Evolutionary conservation across 2,329 filamentous ascomycete species (phyloP), one percentile per base, ranked within the genome.

Genomic region (Acarospora socialis): DNA sequence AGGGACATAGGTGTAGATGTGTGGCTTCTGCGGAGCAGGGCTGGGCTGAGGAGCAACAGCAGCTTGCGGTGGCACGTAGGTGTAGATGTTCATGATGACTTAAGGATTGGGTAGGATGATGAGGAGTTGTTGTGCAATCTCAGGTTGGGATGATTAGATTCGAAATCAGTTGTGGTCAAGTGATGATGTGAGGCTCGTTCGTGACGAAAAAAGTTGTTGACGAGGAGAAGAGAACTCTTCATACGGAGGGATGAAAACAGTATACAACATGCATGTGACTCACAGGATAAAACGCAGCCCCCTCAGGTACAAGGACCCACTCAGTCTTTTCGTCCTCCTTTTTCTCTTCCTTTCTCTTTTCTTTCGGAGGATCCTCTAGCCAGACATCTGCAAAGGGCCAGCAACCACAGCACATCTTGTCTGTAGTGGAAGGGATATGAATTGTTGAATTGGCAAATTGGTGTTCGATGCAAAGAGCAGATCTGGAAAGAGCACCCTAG

Each of bases 311-410:
- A 14, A 43, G 20, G 16, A 36, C 27, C 20, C 35, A 38, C 22
- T 43, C 36, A 14, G 31, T 28, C 26, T 28, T 36, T n/a, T 30
- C 21, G n/a, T 33, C 21, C 16, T 34, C 18, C 26, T 39, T 18
- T 13, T 33, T 23, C 16, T 41, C 32, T 3, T 24, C 22, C 9
- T 39, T 19, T 22, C 35, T 21, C 10, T 32, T 32, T 22, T 36
- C 33, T 13, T n/a, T 15, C 13, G 39, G 39, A 10, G 40, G 35
- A 7, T 40, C 38, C 19, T 43, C 40, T 14, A 43, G 34, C 7
- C 24, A 25, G 4, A 43, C 40, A 9, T 36, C 35, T 22, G 21
- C 22, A 16, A 35, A 32, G 7, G 25, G 26, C 28, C 33, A 40
- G 27, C 30, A 40, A 23, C 38, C 38, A n/a, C n/a, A n/a, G n/a